A percentile compares a stretch with the other conserved stretches of the same genome.
These are phyloP conservation scores for Hyaloscypha bicolor DNA, from an alignment of 495 filamentous ascomycete genomes.

Conservation along the genomic window DNA sequence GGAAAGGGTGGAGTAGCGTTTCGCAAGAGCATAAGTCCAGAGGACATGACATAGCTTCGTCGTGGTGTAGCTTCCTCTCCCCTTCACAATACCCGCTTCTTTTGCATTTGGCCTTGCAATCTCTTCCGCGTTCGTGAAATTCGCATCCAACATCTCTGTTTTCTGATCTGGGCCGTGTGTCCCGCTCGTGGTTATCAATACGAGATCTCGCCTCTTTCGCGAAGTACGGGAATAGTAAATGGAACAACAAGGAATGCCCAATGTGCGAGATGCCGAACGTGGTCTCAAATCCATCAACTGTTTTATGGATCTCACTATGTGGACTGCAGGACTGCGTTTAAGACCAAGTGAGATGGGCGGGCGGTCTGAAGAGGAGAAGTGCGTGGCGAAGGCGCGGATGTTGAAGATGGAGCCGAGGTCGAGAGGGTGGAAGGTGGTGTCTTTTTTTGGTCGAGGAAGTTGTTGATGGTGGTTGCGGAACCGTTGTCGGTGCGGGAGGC, in stretches of 20 bases:
- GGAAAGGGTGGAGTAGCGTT: slow-evolving; percentile 32
- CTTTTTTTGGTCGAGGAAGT: slow-evolving; percentile 23
- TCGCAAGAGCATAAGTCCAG: slow-evolving; percentile 45
- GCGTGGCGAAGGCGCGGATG: slow-evolving; percentile 40
- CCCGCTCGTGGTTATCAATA: slow-evolving; percentile 42
- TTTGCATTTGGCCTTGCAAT: slow-evolving; percentile 35
- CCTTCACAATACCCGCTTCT: slow-evolving; percentile 15
- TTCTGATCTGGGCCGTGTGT: slow-evolving; percentile 41
- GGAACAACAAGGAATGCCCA: slow-evolving; percentile 54
- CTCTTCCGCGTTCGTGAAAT: slow-evolving; percentile 37
- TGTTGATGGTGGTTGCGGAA: slow-evolving; percentile 22
- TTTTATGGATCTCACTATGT: slow-evolving; percentile 35
- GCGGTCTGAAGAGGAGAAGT: slow-evolving; percentile 37
- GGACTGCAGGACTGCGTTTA: slow-evolving; percentile 51
- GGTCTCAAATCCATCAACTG: slow-evolving; percentile 43
- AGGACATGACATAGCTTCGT: slow-evolving; percentile 32
- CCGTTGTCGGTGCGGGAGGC: slow-evolving; percentile 45
- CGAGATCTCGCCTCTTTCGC: slow-evolving; percentile 45
- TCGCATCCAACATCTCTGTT: slow-evolving; percentile 34
- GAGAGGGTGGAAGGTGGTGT: slow-evolving; percentile 43
- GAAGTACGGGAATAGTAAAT: slow-evolving; percentile 47
- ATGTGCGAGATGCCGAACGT: slow-evolving; percentile 41
- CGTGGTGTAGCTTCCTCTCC: slow-evolving; percentile 37
- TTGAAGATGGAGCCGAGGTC: slow-evolving; percentile 42
- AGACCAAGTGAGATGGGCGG: slow-evolving; percentile 46